phyloP scores from a whole-genome alignment of 2,329 filamentous ascomycete genomes.

The Monilinia polystroma region DNA sequence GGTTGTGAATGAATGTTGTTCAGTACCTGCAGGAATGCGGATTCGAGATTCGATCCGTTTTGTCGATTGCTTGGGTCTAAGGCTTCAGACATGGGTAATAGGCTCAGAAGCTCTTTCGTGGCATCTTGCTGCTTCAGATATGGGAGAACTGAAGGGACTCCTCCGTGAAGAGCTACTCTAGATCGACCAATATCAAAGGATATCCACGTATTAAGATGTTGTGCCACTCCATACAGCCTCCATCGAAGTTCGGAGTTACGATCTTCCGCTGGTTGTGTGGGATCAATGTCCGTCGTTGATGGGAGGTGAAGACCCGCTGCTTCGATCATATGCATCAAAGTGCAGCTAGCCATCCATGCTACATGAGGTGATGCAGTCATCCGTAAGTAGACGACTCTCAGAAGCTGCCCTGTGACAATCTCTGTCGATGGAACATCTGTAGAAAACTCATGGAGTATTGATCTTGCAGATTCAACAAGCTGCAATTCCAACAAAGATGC shows the following conservation, averaged over 20 bases:
- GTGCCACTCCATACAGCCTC: slow-evolving; percentile 16
- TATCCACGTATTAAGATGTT: slow-evolving; percentile 21
- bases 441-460: slow-evolving; percentile 24
- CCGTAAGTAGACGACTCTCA: slow-evolving; percentile 33
- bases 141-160: neutral
- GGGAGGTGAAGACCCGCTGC: slow-evolving; percentile 34
- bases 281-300: slow-evolving; percentile 12
- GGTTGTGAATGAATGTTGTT: slow-evolving; percentile 5
- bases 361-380: slow-evolving; percentile 32
- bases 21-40: slow-evolving; percentile 7
- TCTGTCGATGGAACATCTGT: slow-evolving; percentile 27
- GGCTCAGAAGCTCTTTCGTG: slow-evolving; percentile 20
- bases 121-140: slow-evolving; percentile 9
- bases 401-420: slow-evolving; percentile 30
- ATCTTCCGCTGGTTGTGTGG: neutral
- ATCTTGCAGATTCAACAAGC: slow-evolving; percentile 28
- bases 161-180: slow-evolving; percentile 12
- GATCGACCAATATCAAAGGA: slow-evolving; percentile 21
- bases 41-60: slow-evolving; percentile 3
- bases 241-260: slow-evolving; percentile 13
- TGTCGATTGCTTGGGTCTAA: slow-evolving; percentile 16
- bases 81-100: slow-evolving; percentile 18
- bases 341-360: slow-evolving; percentile 34
- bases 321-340: slow-evolving; percentile 34
- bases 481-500: slow-evolving; percentile 36